These are phyloP conservation scores for Cubamyces sp. DNA, from an alignment of 768 basidiomycete species.

Conservation along the genomic window DNA sequence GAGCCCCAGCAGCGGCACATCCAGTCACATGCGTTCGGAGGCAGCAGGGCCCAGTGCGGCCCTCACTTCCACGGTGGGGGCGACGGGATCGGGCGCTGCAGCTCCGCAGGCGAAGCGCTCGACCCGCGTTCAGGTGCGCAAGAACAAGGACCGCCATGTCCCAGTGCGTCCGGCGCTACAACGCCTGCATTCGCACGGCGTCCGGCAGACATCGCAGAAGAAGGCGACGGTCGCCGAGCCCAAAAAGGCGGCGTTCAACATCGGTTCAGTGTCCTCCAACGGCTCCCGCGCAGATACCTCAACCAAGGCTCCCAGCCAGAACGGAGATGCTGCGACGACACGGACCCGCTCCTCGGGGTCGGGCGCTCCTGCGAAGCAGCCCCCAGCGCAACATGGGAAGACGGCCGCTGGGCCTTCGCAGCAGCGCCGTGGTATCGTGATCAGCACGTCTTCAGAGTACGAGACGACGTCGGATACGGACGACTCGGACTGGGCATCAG, in stretches of 20 bases:
- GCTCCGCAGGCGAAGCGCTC: conserved; percentile 25
- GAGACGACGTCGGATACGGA: conserved; percentile 56
- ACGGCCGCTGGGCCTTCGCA: conserved; percentile 17
- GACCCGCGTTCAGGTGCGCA: conserved; percentile 32
- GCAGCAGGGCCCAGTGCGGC: conserved; percentile 27
- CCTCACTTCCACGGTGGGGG: neutral
- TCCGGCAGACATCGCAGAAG: conserved; percentile 28
- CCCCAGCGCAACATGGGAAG: neutral
- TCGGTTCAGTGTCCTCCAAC: conserved; percentile 63
- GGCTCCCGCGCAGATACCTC: conserved; percentile 34
- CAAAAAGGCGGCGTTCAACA: conserved; percentile 49
- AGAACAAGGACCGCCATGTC: conserved; percentile 39
- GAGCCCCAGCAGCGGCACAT: conserved; percentile 41
- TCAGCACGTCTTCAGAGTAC: conserved; percentile 53
- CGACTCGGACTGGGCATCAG: conserved; percentile 60
- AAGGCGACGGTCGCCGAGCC: conserved; percentile 26
- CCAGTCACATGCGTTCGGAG: conserved; percentile 36
- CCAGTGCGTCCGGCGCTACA: conserved; percentile 34
- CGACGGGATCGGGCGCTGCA: neutral
- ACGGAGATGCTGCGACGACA: conserved; percentile 29
- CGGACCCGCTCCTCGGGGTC: conserved; percentile 23
- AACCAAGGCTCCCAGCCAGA: conserved; percentile 20
- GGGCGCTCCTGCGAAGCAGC: conserved; percentile 13
- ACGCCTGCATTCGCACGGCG: conserved; percentile 32
- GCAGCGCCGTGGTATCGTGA: conserved; percentile 44